These are phyloP conservation scores for Calonectria leucothoes DNA, from an alignment of 2,329 filamentous ascomycete genomes.

Conservation along the genomic window DNA sequence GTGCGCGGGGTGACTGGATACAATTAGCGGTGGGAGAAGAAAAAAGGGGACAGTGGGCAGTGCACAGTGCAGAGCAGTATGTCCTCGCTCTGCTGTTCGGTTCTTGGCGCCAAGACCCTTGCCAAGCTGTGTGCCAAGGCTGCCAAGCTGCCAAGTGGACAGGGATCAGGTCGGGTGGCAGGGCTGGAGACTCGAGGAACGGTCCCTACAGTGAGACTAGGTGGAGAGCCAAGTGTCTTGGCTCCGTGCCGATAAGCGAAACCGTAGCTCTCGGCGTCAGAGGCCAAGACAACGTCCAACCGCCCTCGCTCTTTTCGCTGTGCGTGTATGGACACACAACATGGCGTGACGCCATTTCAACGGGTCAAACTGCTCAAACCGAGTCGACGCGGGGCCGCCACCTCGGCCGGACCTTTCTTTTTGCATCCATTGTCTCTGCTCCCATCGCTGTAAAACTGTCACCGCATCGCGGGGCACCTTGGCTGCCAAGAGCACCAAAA, in stretches of 20 bases:
- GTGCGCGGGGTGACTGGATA: background rate
- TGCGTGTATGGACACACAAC: too few relatives aligned
- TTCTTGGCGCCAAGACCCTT: background rate
- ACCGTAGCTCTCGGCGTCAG: background rate
- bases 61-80: background rate
- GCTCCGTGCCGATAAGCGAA: constrained; percentile 42
- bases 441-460: background rate
- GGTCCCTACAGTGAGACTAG: background rate
- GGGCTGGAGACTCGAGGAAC: background rate
- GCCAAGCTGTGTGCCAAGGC: background rate
- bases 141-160: background rate
- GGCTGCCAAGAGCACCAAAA: background rate
- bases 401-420: background rate
- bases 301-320: background rate
- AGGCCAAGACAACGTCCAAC: constrained; percentile 13
- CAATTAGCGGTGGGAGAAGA: background rate
- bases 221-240: constrained; percentile 32
- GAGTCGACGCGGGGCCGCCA: background rate
- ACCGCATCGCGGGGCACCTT: background rate
- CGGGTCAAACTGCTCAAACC: background rate
- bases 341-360: background rate
- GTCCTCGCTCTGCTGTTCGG: background rate
- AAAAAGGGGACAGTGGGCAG: background rate
- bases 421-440: background rate
- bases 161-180: background rate